phyloP scores from a whole-genome alignment of 768 basidiomycete species.

The Grammothele lineata region DNA sequence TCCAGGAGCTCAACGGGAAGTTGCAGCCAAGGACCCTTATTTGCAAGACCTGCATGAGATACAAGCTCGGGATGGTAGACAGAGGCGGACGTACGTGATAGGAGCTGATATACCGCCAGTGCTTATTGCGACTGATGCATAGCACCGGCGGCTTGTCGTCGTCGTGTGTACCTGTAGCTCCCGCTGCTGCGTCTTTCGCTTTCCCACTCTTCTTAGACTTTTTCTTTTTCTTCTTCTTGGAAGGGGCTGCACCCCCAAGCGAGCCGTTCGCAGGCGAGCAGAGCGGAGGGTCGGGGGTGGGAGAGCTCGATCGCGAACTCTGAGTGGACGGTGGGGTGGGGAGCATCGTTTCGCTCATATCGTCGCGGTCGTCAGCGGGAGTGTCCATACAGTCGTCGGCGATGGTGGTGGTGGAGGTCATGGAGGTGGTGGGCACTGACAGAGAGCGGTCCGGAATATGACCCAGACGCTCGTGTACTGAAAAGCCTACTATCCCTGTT shows the following conservation, averaged over 20 bases:
- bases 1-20: conserved; percentile 84
- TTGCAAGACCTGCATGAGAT: neutral
- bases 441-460: too few species aligned
- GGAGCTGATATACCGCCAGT: conserved; percentile 91
- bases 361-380: conserved; percentile 1
- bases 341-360: conserved; percentile 1
- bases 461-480: too few species aligned
- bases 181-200: conserved; percentile 27
- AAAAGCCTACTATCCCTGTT: too few species aligned
- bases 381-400: neutral
- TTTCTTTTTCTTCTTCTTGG: conserved; percentile 59
- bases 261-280: too few species aligned
- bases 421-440: too few species aligned
- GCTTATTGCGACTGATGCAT: conserved; percentile 90
- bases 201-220: conserved; percentile 68
- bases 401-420: neutral
- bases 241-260: too few species aligned
- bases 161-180: conserved; percentile 29
- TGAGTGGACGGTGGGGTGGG: conserved; percentile 19
- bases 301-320: conserved; percentile 23
- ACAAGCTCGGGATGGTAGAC: neutral
- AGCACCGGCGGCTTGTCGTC: conserved; percentile 55
- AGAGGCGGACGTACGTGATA: conserved; percentile 64
- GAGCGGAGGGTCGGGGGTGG: conserved; percentile 8
- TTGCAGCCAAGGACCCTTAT: conserved; percentile 87